Conservation (phyloP, 805 yeast genomes). For the Metschnikowia shivogae region DNA sequence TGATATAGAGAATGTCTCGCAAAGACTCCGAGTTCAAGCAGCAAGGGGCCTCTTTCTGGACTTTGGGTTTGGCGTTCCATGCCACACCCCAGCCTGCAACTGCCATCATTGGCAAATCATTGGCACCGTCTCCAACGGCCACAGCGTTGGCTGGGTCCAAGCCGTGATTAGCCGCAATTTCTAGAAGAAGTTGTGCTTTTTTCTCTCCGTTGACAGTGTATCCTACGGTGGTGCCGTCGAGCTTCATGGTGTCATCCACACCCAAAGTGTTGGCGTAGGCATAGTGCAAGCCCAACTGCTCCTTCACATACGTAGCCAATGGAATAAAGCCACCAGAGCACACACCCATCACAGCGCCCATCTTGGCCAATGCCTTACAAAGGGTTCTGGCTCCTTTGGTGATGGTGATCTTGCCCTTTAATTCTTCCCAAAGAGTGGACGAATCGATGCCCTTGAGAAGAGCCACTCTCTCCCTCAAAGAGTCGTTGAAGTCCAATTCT, state of each 20-base stretch:
- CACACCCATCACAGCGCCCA: slow-evolving; percentile 74
- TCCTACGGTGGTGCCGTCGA: slow-evolving; percentile 78
- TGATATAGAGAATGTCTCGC: slow-evolving; percentile 70
- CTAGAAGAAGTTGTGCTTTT: slow-evolving; percentile 69
- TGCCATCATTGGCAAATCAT: slow-evolving; percentile 89
- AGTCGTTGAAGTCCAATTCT: slow-evolving; percentile 84
- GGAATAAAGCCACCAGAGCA: slow-evolving; percentile 94
- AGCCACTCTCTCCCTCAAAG: slow-evolving; percentile 68
- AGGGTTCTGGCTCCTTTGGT: slow-evolving; percentile 87
- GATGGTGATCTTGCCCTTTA: slow-evolving; percentile 62
- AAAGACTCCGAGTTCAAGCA: slow-evolving; percentile 71
- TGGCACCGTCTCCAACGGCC: slow-evolving; percentile 97
- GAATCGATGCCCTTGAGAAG: slow-evolving; percentile 81
- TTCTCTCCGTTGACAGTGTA: slow-evolving; percentile 79
- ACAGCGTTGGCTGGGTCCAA: slow-evolving; percentile 53
- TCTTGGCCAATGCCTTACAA: slow-evolving; percentile 52
- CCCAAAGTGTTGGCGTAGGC: slow-evolving; percentile 79
- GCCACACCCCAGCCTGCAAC: slow-evolving; percentile 93
- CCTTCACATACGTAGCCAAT: slow-evolving; percentile 72
- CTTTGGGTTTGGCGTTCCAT: slow-evolving; percentile 95
- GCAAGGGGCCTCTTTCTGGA: slow-evolving; percentile 78
- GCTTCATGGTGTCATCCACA: slow-evolving; percentile 39
- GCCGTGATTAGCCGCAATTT: slow-evolving; percentile 53
- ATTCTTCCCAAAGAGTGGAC: slow-evolving; percentile 67
- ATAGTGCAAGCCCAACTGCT: slow-evolving; percentile 67